Conservation (phyloP, 2,329 filamentous ascomycete genomes). For the Fonsecaea multimorphosa region DNA sequence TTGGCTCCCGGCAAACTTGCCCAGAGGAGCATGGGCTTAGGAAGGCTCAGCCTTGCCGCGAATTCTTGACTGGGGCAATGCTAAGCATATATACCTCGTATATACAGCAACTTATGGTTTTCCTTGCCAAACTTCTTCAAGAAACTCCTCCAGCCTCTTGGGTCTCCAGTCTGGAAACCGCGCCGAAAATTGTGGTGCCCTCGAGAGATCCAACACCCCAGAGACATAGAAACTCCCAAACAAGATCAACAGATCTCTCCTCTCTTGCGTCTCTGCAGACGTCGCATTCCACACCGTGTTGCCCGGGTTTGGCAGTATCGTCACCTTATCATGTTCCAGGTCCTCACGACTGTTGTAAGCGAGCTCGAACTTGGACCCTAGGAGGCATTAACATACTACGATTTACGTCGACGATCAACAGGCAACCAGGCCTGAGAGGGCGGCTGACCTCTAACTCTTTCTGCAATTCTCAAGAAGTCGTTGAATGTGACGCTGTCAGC, state of each 20-base stretch:
- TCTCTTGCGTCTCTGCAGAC: not conserved
- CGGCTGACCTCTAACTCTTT: constrained; percentile 33
- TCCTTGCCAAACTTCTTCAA: not conserved
- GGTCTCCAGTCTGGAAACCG: constrained; percentile 4
- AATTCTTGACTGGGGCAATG: too few species aligned
- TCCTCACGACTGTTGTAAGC: not conserved
- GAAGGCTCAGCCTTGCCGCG: too few species aligned
- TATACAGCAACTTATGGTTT: not conserved
- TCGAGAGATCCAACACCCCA: not conserved
- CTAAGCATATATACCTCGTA: too few species aligned
- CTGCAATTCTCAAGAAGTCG: constrained; percentile 39
- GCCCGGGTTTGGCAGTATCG: constrained; percentile 1
- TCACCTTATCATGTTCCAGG: constrained; percentile 2
- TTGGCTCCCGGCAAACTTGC: too few species aligned
- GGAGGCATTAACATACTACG: not conserved
- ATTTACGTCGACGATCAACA: not conserved
- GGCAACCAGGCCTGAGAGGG: not conserved
- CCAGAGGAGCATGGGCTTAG: too few species aligned
- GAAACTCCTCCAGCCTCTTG: not conserved
- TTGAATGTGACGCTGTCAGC: constrained; percentile 41
- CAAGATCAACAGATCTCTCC: not conserved
- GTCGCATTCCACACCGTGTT: not conserved
- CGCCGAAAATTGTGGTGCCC: not conserved
- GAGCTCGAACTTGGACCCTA: constrained; percentile 4
- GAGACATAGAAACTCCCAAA: constrained; percentile 4